Conservation (phyloP, 2,329 filamentous ascomycete genomes). For the Cytospora piceicola region DNA sequence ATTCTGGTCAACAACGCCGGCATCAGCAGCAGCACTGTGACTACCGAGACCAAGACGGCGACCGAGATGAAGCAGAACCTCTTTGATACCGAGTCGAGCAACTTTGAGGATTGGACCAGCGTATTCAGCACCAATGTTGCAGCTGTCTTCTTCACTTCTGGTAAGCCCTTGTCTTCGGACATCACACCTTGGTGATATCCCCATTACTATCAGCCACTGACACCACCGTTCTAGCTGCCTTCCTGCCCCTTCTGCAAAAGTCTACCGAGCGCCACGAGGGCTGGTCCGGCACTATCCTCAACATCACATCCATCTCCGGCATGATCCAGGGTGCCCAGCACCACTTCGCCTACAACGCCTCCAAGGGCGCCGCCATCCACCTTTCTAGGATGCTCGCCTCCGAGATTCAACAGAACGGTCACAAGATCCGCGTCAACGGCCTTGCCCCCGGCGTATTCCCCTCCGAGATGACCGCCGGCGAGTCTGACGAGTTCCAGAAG, state of each 20-base stretch:
- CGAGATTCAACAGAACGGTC: constrained; percentile 60
- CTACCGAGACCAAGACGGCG: constrained; percentile 57
- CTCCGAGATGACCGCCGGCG: constrained; percentile 70
- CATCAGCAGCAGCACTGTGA: constrained; percentile 59
- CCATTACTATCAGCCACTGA: neutral
- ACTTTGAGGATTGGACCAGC: constrained; percentile 71
- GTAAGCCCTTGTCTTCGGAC: neutral
- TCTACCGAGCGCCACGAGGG: constrained; percentile 46
- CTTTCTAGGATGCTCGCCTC: constrained; percentile 66
- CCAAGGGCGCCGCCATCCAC: constrained; percentile 68
- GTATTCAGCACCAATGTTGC: constrained; percentile 78
- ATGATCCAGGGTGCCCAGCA: constrained; percentile 65
- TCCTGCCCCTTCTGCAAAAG: constrained; percentile 65
- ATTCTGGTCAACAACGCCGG: constrained; percentile 73
- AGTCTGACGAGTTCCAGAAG: constrained; percentile 56
- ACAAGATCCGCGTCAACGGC: constrained; percentile 70
- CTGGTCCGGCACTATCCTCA: constrained; percentile 65
- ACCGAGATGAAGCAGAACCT: constrained; percentile 60
- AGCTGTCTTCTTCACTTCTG: constrained; percentile 62
- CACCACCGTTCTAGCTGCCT: constrained; percentile 52
- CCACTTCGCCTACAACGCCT: constrained; percentile 67
- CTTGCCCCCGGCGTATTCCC: constrained; percentile 74
- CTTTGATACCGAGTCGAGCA: constrained; percentile 64
- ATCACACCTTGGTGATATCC: too few species aligned
- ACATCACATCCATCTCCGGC: constrained; percentile 70